Conservation (phyloP, 192 early-diverging fungal genomes). For the Backusella luteola region DNA sequence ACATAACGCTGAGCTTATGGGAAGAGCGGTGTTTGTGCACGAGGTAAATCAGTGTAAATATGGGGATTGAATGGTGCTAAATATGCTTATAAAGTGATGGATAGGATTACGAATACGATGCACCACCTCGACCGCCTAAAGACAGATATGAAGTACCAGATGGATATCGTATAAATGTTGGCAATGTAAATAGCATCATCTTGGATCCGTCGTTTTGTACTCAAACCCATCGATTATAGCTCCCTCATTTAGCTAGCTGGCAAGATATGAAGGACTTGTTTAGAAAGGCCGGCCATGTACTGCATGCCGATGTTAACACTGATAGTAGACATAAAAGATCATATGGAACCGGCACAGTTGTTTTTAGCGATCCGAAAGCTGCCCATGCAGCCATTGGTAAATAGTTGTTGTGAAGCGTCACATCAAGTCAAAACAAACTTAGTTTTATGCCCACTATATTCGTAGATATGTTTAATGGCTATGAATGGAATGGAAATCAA, state of each 20-base stretch:
- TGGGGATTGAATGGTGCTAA: not conserved
- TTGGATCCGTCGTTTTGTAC: not conserved
- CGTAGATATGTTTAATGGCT: conserved; percentile 75
- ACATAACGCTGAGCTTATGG: conserved; percentile 66
- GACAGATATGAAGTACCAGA: conserved; percentile 28
- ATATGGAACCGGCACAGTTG: conserved; percentile 71
- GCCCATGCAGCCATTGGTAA: conserved; percentile 75
- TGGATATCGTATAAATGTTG: conserved; percentile 59
- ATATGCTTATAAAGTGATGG: not conserved
- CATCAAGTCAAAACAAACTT: not conserved
- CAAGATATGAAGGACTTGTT: conserved; percentile 89
- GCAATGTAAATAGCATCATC: conserved; percentile 52
- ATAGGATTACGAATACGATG: conserved; percentile 65
- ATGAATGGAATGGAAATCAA: conserved; percentile 71
- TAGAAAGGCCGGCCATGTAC: conserved; percentile 65
- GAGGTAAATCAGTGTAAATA: conserved; percentile 48
- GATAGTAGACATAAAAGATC: conserved; percentile 57
- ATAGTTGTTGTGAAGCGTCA: not conserved
- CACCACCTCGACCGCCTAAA: conserved; percentile 27
- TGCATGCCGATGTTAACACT: conserved; percentile 67
- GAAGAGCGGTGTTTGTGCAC: conserved; percentile 71
- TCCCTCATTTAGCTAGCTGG: conserved; percentile 78
- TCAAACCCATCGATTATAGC: conserved; percentile 35
- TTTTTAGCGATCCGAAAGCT: conserved; percentile 66
- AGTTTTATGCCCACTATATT: not conserved